Base-by-base conservation (phyloP, 2,329 filamentous ascomycete genomes). In the Delphinella strobiligena region DNA sequence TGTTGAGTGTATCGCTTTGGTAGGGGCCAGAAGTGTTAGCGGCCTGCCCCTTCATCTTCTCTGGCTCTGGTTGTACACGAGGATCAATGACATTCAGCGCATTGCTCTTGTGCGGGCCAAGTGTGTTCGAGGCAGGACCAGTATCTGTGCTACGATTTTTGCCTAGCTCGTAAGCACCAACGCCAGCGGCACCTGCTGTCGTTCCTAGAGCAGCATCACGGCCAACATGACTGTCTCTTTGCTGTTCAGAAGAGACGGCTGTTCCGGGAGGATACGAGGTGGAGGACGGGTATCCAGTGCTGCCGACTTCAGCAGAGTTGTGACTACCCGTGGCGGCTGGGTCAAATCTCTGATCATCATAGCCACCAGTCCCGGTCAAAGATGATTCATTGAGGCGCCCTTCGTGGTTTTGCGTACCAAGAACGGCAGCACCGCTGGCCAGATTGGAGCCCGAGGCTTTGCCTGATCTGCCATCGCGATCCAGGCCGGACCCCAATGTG, bases 171-270 rank as follows among this genome's bases (percentile, higher is more conserved):
- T 38, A 40, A 4, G 30, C 37, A 22, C 37, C 42, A 5, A 44
- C 37, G 17, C 52, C 56, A 19, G 51, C 54, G 31, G 52, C 50
- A 7, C 53, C 58, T 30, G 51, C 52, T 14, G 54, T 57, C 29
- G 49, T 55, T 9, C 45, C 55, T 1, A 57, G 17, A 10, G 52
- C 54, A n/a, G 53, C 52, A 38, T 61, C 51, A n/a, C 53, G 51
- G 19, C 53, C 54, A 18, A 19, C 22, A 27, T 27, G 22, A 27
- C 7, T 27, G 12, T 7, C 7, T 27, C 22, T 7, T 7, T 27
- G 22, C 22, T 27, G 22, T 12, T 27, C 22, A 12, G 22, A 27
- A 12, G 22, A 27, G 7, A 27, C 17, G 5, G 33, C 11, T 17
- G 9, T 19, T 5, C 33, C 33, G 11, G 14, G 17, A 10, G 33